Evolutionary conservation across 768 basidiomycete genomes (phyloP), one percentile per base, ranked within the genome.

Genomic region (Ramaria sp.): DNA sequence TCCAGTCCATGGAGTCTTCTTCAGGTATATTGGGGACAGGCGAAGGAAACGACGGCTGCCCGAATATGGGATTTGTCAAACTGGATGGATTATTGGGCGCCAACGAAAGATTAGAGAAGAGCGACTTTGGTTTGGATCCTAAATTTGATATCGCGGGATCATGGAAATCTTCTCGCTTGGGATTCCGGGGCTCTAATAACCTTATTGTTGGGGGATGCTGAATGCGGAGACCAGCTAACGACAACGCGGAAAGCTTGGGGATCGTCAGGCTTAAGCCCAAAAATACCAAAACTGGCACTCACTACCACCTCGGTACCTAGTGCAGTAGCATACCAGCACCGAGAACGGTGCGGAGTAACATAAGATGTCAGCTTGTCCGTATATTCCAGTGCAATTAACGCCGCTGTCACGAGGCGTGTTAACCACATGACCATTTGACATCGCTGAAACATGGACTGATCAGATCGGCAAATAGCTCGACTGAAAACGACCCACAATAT

Each of bases 131-230:
- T 55, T 84, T 82, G 16, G 61, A 56, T 6, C 56, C 60, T 30
- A 61, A 30, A 45, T 13, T 32, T n/a, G 34, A 13, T 15, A 13
- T 30, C 13, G 12, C 5, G 16, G 48, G 7, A 22, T 50, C 48
- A n/a, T 1, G 48, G 13, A 32, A 8, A n/a, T 22, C 3, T 34
- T 50, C 48, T 18, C 25, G 12, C 58, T 56, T 64, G 64, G 47
- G 61, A 67, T 56, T 76, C 75, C 12, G 70, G 62, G 47, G 74
- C 73, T 84, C 76, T 43, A 88, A 74, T 24, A 90, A 77, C 42
- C 83, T 82, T 49, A 90, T 79, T 1, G 78, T 62, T 9, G 87
- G 85, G 1, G 88, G 84, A 16, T 76, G 80, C 56, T 83, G 82
- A 5, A 88, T 64, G 36, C 76, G 78, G 32, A 90, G 70, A 15